A percentile compares a stretch with the other conserved stretches of the same genome.
These are phyloP conservation scores for Cordyceps cateniannulata DNA, from an alignment of 2,329 filamentous ascomycete genomes.

Conservation along the genomic window DNA sequence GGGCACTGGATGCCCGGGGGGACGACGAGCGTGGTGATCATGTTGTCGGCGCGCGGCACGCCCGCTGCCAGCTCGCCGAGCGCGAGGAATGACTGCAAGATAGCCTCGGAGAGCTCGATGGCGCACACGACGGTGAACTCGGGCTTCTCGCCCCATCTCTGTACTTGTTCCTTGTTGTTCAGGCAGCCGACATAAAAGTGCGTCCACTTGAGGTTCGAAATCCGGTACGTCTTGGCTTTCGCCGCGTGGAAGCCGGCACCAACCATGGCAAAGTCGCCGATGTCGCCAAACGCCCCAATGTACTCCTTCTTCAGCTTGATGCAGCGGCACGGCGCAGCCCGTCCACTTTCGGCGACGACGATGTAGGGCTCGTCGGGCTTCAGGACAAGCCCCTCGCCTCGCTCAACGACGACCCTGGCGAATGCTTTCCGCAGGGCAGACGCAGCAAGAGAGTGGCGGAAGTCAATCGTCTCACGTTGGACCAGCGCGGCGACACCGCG, in stretches of 20 bases:
- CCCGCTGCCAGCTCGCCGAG: constrained; percentile 38
- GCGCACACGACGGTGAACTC: constrained; percentile 61
- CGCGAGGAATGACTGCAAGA: constrained; percentile 44
- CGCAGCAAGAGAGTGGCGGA: constrained; percentile 45
- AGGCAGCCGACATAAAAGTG: constrained; percentile 76
- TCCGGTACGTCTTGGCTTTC: constrained; percentile 49
- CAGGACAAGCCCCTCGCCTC: constrained; percentile 73
- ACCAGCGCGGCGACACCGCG: constrained; percentile 62
- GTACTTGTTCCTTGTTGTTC: constrained; percentile 56
- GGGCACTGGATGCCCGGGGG: constrained; percentile 37
- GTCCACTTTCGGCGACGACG: constrained; percentile 33
- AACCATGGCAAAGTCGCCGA: constrained; percentile 75
- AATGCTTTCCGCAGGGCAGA: constrained; percentile 57
- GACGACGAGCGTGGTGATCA: constrained; percentile 38
- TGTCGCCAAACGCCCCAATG: constrained; percentile 67
- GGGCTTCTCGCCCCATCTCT: constrained; percentile 45
- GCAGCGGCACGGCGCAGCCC: constrained; percentile 42
- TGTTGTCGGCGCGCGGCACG: constrained; percentile 30
- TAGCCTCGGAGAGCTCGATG: constrained; percentile 47
- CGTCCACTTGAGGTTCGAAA: constrained; percentile 62
- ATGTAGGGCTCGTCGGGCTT: constrained; percentile 81
- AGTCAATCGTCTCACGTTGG: constrained; percentile 61
- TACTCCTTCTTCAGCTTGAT: constrained; percentile 91
- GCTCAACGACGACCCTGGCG: constrained; percentile 55
- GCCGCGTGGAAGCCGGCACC: constrained; percentile 65